A percentile compares a stretch with the other conserved stretches of the same genome.
These are phyloP conservation scores for Lipomyces sp. DNA, from an alignment of 805 yeast genomes.

Conservation along the genomic window DNA sequence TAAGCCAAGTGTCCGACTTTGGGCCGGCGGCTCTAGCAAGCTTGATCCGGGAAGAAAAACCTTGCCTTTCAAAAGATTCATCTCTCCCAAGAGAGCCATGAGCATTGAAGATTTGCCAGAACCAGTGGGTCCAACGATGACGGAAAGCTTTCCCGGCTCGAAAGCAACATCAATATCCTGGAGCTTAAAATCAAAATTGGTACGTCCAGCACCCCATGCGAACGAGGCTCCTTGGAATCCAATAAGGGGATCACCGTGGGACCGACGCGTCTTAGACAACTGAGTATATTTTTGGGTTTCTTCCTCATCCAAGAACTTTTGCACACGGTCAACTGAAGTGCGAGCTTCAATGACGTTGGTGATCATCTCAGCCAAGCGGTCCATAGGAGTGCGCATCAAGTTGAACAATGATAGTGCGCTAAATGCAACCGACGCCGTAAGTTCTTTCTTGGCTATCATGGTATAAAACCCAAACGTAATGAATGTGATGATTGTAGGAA, in stretches of 20 bases:
- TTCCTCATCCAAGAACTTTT: conserved; percentile 75
- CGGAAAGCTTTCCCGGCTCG: conserved; percentile 77
- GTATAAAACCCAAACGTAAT: conserved; percentile 83
- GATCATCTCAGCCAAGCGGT: conserved; percentile 87
- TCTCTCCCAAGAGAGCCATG: conserved; percentile 91
- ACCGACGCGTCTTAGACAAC: conserved; percentile 56
- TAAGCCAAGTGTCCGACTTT: conserved; percentile 61
- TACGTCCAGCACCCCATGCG: conserved; percentile 67
- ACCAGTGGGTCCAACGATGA: conserved; percentile 96
- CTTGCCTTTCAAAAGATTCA: conserved; percentile 59
- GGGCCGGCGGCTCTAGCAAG: conserved; percentile 69
- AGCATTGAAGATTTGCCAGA: conserved; percentile 91
- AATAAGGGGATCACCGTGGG: conserved; percentile 63
- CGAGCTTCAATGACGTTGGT: conserved; percentile 85
- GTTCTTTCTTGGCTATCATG: conserved; percentile 64
- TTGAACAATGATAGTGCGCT: conserved; percentile 88
- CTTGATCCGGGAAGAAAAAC: conserved; percentile 62
- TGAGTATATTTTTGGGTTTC: conserved; percentile 85
- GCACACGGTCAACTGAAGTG: conserved; percentile 89
- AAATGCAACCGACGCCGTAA: conserved; percentile 93
- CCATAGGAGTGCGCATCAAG: conserved; percentile 83
- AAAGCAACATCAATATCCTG: conserved; percentile 75
- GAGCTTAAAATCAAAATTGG: conserved; percentile 67
- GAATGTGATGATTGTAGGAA: conserved; percentile 78
- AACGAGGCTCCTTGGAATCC: conserved; percentile 79